phyloP scores from a whole-genome alignment of 2,329 filamentous ascomycete species.

The Neospermospora avenae region DNA sequence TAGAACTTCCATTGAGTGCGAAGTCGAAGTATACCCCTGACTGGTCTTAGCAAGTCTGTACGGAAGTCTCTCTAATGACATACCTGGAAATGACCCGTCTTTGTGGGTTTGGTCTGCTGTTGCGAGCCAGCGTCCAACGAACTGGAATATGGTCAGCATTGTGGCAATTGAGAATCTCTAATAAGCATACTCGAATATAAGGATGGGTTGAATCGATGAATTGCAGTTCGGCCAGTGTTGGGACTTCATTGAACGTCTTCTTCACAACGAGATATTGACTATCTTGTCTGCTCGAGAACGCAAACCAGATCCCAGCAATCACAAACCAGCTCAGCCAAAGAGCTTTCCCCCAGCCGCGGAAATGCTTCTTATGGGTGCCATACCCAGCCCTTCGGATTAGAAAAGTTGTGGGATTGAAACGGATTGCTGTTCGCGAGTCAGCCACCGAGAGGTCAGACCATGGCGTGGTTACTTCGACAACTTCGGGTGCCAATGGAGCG shows the following conservation, averaged over 20 bases:
- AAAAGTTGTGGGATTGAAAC: conserved; percentile 6
- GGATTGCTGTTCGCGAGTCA: conserved; percentile 13
- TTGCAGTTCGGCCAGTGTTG: conserved; percentile 19
- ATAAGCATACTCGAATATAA: conserved; percentile 22
- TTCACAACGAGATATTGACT: background rate
- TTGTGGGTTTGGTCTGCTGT: conserved; percentile 19
- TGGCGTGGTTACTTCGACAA: conserved; percentile 15
- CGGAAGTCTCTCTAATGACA: background rate
- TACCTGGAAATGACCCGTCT: conserved; percentile 30
- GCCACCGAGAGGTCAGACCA: conserved; percentile 25
- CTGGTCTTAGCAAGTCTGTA: background rate
- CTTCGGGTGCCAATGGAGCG: conserved; percentile 10
- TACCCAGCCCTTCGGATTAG: background rate
- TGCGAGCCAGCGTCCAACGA: conserved; percentile 29
- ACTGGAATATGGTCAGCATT: conserved; percentile 18
- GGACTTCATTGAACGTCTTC: background rate
- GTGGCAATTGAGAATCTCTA: too few relatives aligned
- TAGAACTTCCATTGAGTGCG: conserved; percentile 21
- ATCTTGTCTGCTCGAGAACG: conserved; percentile 5
- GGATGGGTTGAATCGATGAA: conserved; percentile 26
- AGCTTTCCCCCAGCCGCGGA: conserved; percentile 2
- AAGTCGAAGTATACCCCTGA: conserved; percentile 30
- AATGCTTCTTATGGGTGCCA: conserved; percentile 1
- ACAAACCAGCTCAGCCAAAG: conserved; percentile 14
- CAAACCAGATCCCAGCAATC: conserved; percentile 8